Percentiles rank a stretch among this genome's conserved stretches.
These are phyloP conservation scores for Lentinula novae-zelandiae DNA, from an alignment of 1,284 basidiomycete species.

Conservation along the genomic window DNA sequence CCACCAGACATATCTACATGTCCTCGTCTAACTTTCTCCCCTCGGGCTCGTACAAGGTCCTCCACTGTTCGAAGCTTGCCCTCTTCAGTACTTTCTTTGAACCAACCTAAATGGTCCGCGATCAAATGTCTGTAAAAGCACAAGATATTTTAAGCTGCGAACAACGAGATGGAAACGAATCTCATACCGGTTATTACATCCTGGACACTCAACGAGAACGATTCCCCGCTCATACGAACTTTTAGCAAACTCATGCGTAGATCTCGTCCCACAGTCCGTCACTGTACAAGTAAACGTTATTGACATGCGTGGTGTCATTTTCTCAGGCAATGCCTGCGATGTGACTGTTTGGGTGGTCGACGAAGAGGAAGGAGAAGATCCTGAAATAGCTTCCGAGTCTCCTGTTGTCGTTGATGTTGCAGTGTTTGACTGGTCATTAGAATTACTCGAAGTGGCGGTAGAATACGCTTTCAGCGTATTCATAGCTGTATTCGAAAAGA, in stretches of 20 bases:
- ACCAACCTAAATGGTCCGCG: constrained; percentile 93
- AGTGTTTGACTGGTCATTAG: not conserved
- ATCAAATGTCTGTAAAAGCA: constrained; percentile 67
- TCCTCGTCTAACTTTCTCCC: constrained; percentile 72
- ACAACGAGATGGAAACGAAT: not conserved
- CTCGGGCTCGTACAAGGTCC: constrained; percentile 73
- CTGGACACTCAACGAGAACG: constrained; percentile 90
- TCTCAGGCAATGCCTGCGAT: constrained; percentile 27
- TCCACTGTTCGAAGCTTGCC: constrained; percentile 78
- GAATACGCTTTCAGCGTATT: constrained; percentile 17
- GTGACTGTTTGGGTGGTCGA: constrained; percentile 14
- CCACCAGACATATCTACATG: constrained; percentile 33
- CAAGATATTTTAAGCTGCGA: not conserved
- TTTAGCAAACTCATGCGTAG: constrained; percentile 86
- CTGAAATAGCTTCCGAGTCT: constrained; percentile 9
- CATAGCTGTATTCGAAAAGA: constrained; percentile 14
- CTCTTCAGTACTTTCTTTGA: constrained; percentile 74
- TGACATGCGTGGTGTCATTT: constrained; percentile 54
- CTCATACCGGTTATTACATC: constrained; percentile 78
- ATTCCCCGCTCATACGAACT: constrained; percentile 85
- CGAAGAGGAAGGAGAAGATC: constrained; percentile 16
- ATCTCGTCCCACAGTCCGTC: constrained; percentile 72
- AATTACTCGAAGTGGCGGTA: not conserved
- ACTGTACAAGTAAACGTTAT: constrained; percentile 91
- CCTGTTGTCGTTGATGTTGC: not conserved